Percentiles rank a stretch among this genome's conserved stretches.
These are phyloP conservation scores for Xylaria sp. DNA, from an alignment of 2,329 filamentous ascomycete species.

Conservation along the genomic window DNA sequence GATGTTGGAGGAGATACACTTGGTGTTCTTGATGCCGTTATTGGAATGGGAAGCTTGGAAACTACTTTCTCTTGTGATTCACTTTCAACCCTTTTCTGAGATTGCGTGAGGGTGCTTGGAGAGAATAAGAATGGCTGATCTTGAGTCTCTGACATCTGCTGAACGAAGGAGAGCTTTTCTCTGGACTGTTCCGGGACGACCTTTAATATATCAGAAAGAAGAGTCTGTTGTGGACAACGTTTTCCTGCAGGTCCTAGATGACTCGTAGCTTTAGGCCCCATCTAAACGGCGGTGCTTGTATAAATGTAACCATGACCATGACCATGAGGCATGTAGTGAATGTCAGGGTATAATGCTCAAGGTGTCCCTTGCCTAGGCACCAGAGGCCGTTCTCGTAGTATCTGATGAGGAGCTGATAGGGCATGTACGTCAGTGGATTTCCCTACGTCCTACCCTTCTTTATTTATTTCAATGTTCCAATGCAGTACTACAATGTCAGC, in stretches of 20 bases:
- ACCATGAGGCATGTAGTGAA: conserved; percentile 25
- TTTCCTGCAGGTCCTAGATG: conserved; percentile 36
- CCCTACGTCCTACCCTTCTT: conserved; percentile 34
- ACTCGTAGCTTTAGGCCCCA: conserved; percentile 27
- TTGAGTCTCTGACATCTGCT: conserved; percentile 30
- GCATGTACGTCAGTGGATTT: conserved; percentile 36
- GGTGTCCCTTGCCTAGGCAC: conserved; percentile 28
- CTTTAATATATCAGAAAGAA: conserved; percentile 24
- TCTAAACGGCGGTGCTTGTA: conserved; percentile 29
- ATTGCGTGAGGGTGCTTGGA: background rate
- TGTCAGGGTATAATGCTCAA: conserved; percentile 27
- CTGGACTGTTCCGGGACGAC: conserved; percentile 15
- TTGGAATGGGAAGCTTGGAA: conserved; percentile 5
- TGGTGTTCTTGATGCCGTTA: conserved; percentile 30
- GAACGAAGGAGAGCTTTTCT: background rate
- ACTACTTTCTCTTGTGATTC: conserved; percentile 4
- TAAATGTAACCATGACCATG: conserved; percentile 34
- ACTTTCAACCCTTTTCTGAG: background rate
- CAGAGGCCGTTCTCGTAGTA: conserved; percentile 30
- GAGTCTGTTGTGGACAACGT: conserved; percentile 12
- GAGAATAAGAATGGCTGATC: conserved; percentile 24
- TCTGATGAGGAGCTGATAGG: conserved; percentile 32
- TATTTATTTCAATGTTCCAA: conserved; percentile 26
- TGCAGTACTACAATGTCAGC: conserved; percentile 40
- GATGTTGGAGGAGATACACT: conserved; percentile 35